phyloP scores from a whole-genome alignment of 495 filamentous ascomycete genomes.

The Tuber melanosporum region DNA sequence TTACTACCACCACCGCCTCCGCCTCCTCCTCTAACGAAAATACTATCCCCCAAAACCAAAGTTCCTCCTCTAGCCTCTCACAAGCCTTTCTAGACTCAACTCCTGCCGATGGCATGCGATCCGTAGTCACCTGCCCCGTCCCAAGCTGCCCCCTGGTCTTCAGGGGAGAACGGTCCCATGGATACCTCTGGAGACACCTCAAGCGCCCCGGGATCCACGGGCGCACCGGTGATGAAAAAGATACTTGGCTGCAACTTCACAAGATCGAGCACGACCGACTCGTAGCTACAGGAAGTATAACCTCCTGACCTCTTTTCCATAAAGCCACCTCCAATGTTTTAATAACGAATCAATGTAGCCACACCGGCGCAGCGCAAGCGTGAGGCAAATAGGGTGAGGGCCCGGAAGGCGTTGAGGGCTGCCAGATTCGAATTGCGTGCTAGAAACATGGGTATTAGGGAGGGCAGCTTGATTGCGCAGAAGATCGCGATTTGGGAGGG shows the following conservation, averaged over 20 bases:
- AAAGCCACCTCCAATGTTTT: neutral
- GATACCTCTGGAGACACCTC: neutral
- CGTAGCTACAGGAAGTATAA: neutral
- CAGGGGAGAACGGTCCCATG: neutral
- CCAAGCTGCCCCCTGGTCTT: no score
- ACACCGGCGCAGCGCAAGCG: neutral
- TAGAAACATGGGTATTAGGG: neutral
- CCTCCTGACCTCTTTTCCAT: neutral
- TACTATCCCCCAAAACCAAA: no score
- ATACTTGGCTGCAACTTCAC: neutral
- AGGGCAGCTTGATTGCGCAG: neutral
- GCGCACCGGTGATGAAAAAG: neutral
- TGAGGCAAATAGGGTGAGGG: neutral
- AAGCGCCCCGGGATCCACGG: neutral
- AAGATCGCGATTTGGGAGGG: neutral
- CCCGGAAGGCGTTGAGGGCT: neutral
- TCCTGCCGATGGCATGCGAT: no score
- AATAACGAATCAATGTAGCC: neutral
- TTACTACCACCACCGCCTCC: no score
- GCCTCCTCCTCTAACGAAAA: no score
- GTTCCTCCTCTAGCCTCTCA: no score
- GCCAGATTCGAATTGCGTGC: neutral
- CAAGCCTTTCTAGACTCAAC: no score
- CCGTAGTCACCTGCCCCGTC: no score
- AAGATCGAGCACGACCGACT: neutral